phyloP scores from a whole-genome alignment of 2,329 filamentous ascomycete genomes.

The Pestalotiopsis sp. region DNA sequence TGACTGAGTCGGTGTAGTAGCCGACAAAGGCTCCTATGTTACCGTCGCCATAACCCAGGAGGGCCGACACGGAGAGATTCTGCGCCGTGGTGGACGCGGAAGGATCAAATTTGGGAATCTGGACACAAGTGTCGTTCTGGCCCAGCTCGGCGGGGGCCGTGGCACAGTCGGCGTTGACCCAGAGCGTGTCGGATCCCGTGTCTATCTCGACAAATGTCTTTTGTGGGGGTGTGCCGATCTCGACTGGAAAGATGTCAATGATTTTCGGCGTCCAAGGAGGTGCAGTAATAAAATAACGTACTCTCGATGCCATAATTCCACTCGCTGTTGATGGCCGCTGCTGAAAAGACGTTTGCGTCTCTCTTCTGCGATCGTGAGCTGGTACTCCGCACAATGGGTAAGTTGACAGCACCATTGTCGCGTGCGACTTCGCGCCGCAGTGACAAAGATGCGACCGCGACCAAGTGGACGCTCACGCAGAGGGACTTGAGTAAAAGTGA shows the following conservation, averaged over 20 bases:
- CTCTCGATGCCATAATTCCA: background rate
- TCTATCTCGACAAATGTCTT: constrained; percentile 3
- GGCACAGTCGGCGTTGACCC: background rate
- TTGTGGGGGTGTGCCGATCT: background rate
- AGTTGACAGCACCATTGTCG: background rate
- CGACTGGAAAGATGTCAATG: background rate
- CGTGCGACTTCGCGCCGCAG: background rate
- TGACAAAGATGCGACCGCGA: background rate
- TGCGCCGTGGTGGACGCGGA: background rate
- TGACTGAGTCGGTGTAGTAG: background rate
- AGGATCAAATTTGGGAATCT: background rate
- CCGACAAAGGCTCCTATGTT: background rate
- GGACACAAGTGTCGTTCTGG: background rate
- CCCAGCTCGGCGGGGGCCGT: background rate
- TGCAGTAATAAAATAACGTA: background rate
- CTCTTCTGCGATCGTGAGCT: background rate
- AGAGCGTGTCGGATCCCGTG: constrained; percentile 1
- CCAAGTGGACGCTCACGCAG: background rate
- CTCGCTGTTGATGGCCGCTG: background rate
- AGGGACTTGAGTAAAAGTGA: background rate
- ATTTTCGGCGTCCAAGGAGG: background rate
- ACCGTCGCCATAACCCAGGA: background rate
- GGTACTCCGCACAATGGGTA: background rate
- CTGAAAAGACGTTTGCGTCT: background rate
- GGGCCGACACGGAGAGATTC: background rate